Evolutionary conservation across 768 basidiomycete genomes (phyloP), one percentile per base, ranked within the genome.

Genomic region (Dendrothele bispora): DNA sequence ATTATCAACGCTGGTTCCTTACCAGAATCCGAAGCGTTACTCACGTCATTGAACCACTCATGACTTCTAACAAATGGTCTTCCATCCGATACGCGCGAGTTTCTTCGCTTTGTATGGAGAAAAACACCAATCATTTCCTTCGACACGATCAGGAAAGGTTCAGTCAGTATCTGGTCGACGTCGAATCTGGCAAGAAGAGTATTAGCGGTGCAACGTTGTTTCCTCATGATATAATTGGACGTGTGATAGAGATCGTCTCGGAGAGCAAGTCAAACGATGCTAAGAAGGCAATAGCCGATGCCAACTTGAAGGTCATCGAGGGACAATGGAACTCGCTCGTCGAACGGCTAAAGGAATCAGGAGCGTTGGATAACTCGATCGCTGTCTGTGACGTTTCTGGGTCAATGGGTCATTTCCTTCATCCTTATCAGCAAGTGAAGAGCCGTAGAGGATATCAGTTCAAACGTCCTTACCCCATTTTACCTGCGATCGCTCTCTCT

Each of bases 321-420:
- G 78, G 73, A 0, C 87, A 89, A 63, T 89, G 86, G 87, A 72
- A 74, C 46, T 67, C 81, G 0, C 68, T 88, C 36, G 64, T 88
- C 27, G 63, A 69, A 15, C 70, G 69, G 5, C 64, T 87, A 4
- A 70, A 71, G n/a, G 77, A 79, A 25, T 65, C 74, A 0, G 82
- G 84, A 1, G 60, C 63, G n/a, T 55, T 90, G 30, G 77, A 83
- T 1, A 86, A 82, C 51, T 72, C 76, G 8, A 58, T 90, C 21
- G 86, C 86, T 0, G 56, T 88, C 22, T 88, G 84, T 61, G 88
- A 89, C 56, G 85, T 88, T 15, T 87, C 84, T 0, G 86, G 83
- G 0, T 85, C 83, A 7, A 89, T 88, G 88, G 84, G 82, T 2
- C 21, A 46, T 17, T n/a, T n/a, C n/a, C n/a, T n/a, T n/a, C n/a